A percentile compares a stretch with the other conserved stretches of the same genome.
phyloP scores from a whole-genome alignment of 2,329 filamentous ascomycete genomes.

The Calonectria pseudoturangicola region DNA sequence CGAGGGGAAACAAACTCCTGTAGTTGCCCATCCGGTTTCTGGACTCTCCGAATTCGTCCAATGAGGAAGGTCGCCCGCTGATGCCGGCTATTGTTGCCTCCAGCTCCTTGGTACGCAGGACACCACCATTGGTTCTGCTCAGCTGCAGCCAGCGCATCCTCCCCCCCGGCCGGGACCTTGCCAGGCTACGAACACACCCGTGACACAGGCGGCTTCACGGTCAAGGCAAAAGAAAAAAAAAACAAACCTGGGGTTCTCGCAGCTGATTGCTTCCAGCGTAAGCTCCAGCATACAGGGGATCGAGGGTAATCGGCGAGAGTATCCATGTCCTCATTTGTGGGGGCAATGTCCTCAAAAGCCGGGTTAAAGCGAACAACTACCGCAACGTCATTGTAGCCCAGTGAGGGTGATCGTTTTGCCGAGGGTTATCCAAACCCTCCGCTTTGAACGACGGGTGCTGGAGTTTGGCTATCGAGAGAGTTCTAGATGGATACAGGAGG shows the following conservation, averaged over 20 bases:
- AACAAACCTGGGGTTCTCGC: neutral
- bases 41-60: neutral
- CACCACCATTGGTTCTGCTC: neutral
- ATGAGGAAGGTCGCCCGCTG: neutral
- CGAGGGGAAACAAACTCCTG: neutral
- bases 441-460: neutral
- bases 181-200: neutral
- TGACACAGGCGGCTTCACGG: slow-evolving; percentile 11
- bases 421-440: neutral
- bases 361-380: neutral
- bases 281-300: neutral
- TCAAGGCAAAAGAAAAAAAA: slow-evolving; percentile 13
- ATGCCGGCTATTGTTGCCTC: neutral
- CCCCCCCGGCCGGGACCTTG: neutral
- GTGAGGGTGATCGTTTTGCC: neutral
- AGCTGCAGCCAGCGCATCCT: neutral
- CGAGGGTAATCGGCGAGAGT: neutral
- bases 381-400: neutral
- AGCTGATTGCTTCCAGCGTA: neutral
- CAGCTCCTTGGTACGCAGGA: neutral
- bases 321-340: neutral
- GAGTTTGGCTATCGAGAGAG: neutral
- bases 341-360: neutral
- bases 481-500: neutral
- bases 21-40: neutral